A percentile compares a stretch with the other conserved stretches of the same genome.
Evolutionary conservation across 805 yeast species (phyloP).

Genomic region (Cephaloascus albidus): DNA sequence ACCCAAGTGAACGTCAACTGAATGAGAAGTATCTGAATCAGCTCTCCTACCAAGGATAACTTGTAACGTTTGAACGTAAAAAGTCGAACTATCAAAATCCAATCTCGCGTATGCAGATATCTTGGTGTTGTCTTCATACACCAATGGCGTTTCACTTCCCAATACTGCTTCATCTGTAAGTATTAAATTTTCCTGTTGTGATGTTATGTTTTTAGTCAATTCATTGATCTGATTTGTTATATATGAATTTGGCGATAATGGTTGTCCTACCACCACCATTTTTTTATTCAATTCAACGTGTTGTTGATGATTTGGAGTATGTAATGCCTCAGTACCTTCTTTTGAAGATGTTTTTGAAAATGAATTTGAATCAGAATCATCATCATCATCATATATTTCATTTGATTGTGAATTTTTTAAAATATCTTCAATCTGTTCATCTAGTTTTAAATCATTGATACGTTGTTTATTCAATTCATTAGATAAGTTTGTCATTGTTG

Average conservation of each 20-base stretch:
- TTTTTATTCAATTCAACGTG: background rate
- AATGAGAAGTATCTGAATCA: conserved; percentile 42
- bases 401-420: background rate
- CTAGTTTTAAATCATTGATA: background rate
- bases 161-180: background rate
- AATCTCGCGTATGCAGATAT: conserved; percentile 64
- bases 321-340: background rate
- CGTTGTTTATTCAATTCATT: too few relatives aligned
- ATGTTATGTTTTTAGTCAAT: too few relatives aligned
- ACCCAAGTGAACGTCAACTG: conserved; percentile 89
- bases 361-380: background rate
- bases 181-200: too few relatives aligned
- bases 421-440: background rate
- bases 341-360: too few relatives aligned
- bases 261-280: too few relatives aligned
- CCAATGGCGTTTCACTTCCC: background rate
- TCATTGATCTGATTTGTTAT: too few relatives aligned
- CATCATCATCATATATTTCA: background rate
- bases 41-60: conserved; percentile 88
- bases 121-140: conserved; percentile 10
- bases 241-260: too few relatives aligned
- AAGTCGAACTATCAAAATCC: conserved; percentile 88
- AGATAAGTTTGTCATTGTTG: background rate
- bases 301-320: background rate
- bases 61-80: conserved; percentile 93